Percentiles rank a stretch among this genome's conserved stretches.
phyloP scores from a whole-genome alignment of 257 asterid genomes.

The Penstemon eatonii region DNA sequence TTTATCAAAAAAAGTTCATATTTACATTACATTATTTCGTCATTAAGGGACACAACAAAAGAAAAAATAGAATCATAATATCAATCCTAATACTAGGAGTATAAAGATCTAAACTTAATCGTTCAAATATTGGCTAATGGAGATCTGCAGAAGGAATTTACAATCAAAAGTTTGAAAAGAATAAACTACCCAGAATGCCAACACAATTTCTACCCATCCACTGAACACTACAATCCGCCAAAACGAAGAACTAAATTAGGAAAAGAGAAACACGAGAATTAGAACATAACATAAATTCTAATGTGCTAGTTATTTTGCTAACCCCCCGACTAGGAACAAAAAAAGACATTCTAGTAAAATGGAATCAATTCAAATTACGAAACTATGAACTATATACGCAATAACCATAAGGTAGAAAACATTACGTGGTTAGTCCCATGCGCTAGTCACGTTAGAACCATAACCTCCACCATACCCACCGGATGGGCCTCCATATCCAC shows the following conservation, averaged over 20 bases:
- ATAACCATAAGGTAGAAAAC: background rate
- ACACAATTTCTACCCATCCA: conserved; percentile 31
- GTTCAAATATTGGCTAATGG: conserved; percentile 21
- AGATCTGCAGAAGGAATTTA: conserved; percentile 34
- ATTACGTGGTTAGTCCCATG: conserved; percentile 61
- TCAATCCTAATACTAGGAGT: no score
- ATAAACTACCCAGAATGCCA: conserved; percentile 31
- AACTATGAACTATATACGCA: conserved; percentile 18
- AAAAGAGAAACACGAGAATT: conserved; percentile 28
- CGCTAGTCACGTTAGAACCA: conserved; percentile 51
- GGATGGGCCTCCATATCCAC: conserved; percentile 33
- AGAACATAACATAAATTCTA: conserved; percentile 29
- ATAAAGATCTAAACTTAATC: no score
- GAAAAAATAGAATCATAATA: no score
- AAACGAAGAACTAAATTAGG: conserved; percentile 14
- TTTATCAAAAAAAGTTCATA: no score
- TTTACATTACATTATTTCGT: no score
- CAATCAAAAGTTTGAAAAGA: conserved; percentile 38
- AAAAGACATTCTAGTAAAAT: conserved; percentile 24
- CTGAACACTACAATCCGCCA: conserved; percentile 19
- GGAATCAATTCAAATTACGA: conserved; percentile 26
- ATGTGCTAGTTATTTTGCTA: conserved; percentile 15
- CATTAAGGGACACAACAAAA: no score
- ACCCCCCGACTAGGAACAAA: conserved; percentile 18
- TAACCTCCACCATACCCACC: conserved; percentile 40